phyloP scores from a whole-genome alignment of 2,329 filamentous ascomycete genomes.

The Dothidotthia symphoricarpi region DNA sequence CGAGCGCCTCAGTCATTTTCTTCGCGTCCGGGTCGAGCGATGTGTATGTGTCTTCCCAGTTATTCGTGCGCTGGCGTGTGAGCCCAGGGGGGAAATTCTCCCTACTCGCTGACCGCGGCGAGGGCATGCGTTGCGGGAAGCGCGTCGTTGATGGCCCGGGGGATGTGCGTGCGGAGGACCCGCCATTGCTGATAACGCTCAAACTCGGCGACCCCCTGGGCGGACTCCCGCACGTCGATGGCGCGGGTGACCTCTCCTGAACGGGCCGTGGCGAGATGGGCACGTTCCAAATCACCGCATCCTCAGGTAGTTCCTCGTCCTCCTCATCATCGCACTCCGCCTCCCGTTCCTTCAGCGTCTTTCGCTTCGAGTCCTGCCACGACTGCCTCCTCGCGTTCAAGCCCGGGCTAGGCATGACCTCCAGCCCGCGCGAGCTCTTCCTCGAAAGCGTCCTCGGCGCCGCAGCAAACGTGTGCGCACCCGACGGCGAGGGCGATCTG shows the following conservation, averaged over 20 bases:
- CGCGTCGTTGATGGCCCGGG: conserved; percentile 24
- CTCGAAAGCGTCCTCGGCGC: conserved; percentile 35
- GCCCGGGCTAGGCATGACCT: conserved; percentile 30
- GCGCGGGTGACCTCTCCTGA: conserved; percentile 41
- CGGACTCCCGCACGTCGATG: conserved; percentile 30
- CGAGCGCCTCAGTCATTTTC: conserved; percentile 74
- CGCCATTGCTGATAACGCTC: conserved; percentile 11
- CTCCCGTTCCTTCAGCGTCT: conserved; percentile 69
- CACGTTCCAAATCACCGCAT: conserved; percentile 76
- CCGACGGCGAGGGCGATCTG: conserved; percentile 39
- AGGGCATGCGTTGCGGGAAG: conserved; percentile 17
- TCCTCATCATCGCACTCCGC: conserved; percentile 72
- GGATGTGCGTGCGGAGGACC: conserved; percentile 26
- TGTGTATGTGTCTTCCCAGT: conserved; percentile 70
- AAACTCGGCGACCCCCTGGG: conserved; percentile 26
- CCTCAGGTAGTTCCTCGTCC: conserved; percentile 73
- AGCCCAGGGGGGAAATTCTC: conserved; percentile 25
- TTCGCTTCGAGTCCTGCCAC: conserved; percentile 67
- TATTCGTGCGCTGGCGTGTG: conserved; percentile 60
- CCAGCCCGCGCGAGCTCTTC: conserved; percentile 33
- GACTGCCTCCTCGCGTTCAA: conserved; percentile 46
- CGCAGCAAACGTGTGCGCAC: conserved; percentile 23
- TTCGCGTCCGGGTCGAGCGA: conserved; percentile 71
- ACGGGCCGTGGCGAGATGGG: conserved; percentile 66
- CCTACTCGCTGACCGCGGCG: conserved; percentile 18